phyloP scores from a whole-genome alignment of 352 stramenopile genomes.

The Phytopythium helicoides region DNA sequence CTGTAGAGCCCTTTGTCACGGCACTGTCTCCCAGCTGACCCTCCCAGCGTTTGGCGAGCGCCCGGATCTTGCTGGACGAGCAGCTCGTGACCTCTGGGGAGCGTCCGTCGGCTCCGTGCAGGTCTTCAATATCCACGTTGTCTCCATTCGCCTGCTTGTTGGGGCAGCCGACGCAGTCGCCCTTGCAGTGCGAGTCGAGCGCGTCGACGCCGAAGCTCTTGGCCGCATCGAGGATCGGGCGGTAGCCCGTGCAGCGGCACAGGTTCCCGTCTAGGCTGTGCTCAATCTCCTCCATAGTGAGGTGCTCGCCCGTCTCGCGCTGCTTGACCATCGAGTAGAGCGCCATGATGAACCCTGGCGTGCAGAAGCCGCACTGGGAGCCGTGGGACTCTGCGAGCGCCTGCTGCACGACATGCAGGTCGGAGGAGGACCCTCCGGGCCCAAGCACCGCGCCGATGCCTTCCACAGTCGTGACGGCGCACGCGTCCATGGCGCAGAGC shows the following conservation, averaged over 20 bases:
- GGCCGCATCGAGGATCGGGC: constrained; percentile 79
- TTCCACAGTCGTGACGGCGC: constrained; percentile 87
- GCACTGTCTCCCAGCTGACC: constrained; percentile 9
- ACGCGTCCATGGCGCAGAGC: constrained; percentile 78
- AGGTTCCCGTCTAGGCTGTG: constrained; percentile 95
- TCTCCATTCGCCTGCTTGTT: constrained; percentile 45
- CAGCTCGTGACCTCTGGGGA: constrained; percentile 50
- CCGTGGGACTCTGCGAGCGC: constrained; percentile 90
- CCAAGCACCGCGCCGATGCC: constrained; percentile 49
- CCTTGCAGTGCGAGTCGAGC: constrained; percentile 54
- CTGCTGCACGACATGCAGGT: constrained; percentile 84
- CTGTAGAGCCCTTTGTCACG: constrained; percentile 17
- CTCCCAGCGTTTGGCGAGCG: constrained; percentile 39
- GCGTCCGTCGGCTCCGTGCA: constrained; percentile 22
- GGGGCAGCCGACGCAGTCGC: constrained; percentile 60
- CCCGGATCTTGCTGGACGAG: constrained; percentile 67
- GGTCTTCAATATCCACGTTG: constrained; percentile 55
- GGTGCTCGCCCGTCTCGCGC: constrained; percentile 57
- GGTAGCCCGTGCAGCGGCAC: constrained; percentile 93
- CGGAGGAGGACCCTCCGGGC: constrained; percentile 20
- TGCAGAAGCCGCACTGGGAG: constrained; percentile 95
- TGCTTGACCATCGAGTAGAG: constrained; percentile 82
- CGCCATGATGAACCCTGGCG: constrained; percentile 87
- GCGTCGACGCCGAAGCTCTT: constrained; percentile 85
- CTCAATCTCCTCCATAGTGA: constrained; percentile 89